phyloP scores from a whole-genome alignment of 2,329 filamentous ascomycete species.

The Cordyceps cicadae region DNA sequence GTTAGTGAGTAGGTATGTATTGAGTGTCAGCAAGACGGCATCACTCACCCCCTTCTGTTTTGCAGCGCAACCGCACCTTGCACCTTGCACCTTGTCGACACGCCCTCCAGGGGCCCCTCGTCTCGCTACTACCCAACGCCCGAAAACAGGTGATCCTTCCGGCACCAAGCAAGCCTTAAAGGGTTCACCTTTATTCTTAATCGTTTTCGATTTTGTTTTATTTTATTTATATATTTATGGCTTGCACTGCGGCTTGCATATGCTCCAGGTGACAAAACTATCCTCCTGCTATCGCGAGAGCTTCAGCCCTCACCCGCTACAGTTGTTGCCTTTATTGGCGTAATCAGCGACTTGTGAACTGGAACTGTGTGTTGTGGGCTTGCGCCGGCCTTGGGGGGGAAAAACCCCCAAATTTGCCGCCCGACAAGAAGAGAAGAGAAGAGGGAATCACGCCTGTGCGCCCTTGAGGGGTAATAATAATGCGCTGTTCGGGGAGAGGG shows the following conservation, averaged over 20 bases:
- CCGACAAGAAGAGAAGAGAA: background rate
- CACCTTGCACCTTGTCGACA: background rate
- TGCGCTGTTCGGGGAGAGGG: background rate
- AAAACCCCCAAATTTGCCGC: constrained; percentile 1
- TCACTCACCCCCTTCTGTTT: background rate
- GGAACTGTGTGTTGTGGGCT: background rate
- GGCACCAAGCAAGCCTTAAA: background rate
- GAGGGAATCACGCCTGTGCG: background rate
- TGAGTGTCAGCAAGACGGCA: no score
- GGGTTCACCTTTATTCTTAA: background rate
- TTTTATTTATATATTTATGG: no score
- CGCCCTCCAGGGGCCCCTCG: constrained; percentile 6
- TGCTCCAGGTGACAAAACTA: background rate
- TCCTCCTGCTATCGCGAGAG: background rate
- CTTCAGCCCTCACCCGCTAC: constrained; percentile 1
- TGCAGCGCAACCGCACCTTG: no score
- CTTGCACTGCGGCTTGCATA: background rate
- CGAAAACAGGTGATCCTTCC: constrained; percentile 9
- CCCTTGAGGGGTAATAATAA: background rate
- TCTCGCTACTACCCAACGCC: constrained; percentile 6
- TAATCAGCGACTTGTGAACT: background rate
- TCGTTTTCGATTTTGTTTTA: background rate
- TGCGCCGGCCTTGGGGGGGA: background rate
- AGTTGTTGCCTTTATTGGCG: background rate
- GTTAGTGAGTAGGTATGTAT: no score